Conservation (phyloP, 2,329 filamentous ascomycete species). For the Elsinoe ampelina region DNA sequence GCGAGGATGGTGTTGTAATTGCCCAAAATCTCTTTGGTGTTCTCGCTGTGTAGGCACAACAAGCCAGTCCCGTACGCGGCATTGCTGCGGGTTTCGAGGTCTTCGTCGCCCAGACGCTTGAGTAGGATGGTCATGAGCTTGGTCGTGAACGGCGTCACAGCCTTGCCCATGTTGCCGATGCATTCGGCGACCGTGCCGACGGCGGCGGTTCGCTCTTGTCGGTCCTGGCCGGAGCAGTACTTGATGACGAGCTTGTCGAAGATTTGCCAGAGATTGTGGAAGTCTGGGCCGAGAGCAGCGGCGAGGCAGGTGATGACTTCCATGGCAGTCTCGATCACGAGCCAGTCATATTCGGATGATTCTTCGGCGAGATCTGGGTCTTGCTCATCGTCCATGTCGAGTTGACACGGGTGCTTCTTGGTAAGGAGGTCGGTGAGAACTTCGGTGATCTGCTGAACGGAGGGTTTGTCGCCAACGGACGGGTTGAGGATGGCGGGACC, state of each 20-base stretch:
- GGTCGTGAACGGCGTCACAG: conserved; percentile 72
- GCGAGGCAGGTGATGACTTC: conserved; percentile 83
- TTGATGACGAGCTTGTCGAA: conserved; percentile 88
- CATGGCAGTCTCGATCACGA: conserved; percentile 86
- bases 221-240: conserved; percentile 76
- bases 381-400: conserved; percentile 75
- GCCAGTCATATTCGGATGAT: conserved; percentile 94
- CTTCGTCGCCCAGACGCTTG: conserved; percentile 80
- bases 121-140: conserved; percentile 70
- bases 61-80: conserved; percentile 85
- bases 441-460: conserved; percentile 55
- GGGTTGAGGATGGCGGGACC: conserved; percentile 72
- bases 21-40: conserved; percentile 62
- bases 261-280: conserved; percentile 86
- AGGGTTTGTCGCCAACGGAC: conserved; percentile 48
- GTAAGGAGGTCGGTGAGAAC: conserved; percentile 72
- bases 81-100: conserved; percentile 88
- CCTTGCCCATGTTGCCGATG: conserved; percentile 70
- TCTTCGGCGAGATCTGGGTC: conserved; percentile 59
- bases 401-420: conserved; percentile 85
- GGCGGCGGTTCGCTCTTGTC: conserved; percentile 78
- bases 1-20: conserved; percentile 67
- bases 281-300: conserved; percentile 68
- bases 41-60: conserved; percentile 70
- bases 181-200: conserved; percentile 90